Evolutionary conservation across 176 grass and related monocot species (phyloP).

Genomic region (Carex pumila): DNA sequence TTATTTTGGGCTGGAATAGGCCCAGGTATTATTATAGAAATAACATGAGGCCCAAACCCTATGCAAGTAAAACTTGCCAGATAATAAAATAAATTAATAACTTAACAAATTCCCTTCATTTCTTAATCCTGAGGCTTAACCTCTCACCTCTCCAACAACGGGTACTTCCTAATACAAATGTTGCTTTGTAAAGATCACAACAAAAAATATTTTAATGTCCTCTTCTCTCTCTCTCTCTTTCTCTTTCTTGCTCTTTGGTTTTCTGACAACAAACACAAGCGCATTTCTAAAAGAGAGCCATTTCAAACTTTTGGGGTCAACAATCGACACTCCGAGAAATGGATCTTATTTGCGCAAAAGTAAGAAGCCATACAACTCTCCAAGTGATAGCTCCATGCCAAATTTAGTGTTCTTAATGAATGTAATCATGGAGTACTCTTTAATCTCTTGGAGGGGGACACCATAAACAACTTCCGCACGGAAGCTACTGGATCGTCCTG

Average conservation of each 20-base stretch:
- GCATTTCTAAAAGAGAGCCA: background rate
- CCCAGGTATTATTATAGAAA: background rate
- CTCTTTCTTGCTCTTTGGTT: background rate
- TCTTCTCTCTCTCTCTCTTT: too few species aligned
- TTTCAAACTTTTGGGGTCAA: background rate
- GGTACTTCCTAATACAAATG: background rate
- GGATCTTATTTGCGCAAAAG: background rate
- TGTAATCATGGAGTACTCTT: slow-evolving; percentile 27
- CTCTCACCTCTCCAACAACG: background rate
- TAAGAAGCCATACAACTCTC: background rate
- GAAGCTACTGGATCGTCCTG: slow-evolving; percentile 84
- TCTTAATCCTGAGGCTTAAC: background rate
- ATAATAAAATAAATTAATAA: background rate
- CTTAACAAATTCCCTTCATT: background rate
- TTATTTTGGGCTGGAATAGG: background rate
- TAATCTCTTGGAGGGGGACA: slow-evolving; percentile 44
- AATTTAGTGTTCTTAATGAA: background rate
- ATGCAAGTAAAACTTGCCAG: background rate
- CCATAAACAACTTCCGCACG: slow-evolving; percentile 75
- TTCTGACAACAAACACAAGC: background rate
- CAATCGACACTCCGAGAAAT: background rate
- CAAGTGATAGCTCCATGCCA: background rate
- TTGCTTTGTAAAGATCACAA: background rate
- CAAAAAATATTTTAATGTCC: background rate
- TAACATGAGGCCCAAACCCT: background rate